Percentiles rank a stretch among this genome's conserved stretches.
Conservation (phyloP, 1,284 basidiomycete species). For the Microbotryum silenes-acaulis region DNA sequence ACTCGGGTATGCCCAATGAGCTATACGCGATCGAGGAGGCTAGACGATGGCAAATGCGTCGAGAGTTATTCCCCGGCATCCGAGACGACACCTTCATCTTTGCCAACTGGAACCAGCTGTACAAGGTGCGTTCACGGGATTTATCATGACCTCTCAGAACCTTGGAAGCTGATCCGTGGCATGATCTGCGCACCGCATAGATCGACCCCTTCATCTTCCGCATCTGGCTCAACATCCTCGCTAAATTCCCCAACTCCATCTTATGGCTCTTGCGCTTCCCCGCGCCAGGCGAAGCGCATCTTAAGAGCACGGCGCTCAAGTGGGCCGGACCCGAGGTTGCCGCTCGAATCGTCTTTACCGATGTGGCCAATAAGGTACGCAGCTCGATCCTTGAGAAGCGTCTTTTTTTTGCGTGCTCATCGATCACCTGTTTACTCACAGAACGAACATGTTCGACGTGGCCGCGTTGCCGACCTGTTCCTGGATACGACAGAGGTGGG, state of each 20-base stretch:
- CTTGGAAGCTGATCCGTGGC: neutral
- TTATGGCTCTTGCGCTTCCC: conserved; percentile 59
- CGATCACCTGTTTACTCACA: conserved; percentile 35
- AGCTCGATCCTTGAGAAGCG: no score
- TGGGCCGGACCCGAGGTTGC: conserved; percentile 54
- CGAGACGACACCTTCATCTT: conserved; percentile 51
- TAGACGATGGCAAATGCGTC: conserved; percentile 47
- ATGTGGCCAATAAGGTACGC: conserved; percentile 44
- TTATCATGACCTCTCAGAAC: neutral
- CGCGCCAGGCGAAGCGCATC: conserved; percentile 50
- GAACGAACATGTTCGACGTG: conserved; percentile 51
- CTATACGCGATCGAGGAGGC: conserved; percentile 50
- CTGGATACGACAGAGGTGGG: conserved; percentile 56
- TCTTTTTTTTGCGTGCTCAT: neutral
- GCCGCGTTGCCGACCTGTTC: conserved; percentile 53
- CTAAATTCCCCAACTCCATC: conserved; percentile 50
- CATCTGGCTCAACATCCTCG: conserved; percentile 53
- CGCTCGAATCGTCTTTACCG: conserved; percentile 52
- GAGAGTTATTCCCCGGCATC: conserved; percentile 48
- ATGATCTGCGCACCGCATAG: conserved; percentile 32
- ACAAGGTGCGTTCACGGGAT: conserved; percentile 42
- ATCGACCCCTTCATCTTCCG: conserved; percentile 53
- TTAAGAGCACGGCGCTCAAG: conserved; percentile 47
- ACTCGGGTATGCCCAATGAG: conserved; percentile 32
- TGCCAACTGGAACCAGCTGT: conserved; percentile 58